Evolutionary conservation across 2,329 filamentous ascomycete genomes (phyloP).

Genomic region (Zarea fungicola): DNA sequence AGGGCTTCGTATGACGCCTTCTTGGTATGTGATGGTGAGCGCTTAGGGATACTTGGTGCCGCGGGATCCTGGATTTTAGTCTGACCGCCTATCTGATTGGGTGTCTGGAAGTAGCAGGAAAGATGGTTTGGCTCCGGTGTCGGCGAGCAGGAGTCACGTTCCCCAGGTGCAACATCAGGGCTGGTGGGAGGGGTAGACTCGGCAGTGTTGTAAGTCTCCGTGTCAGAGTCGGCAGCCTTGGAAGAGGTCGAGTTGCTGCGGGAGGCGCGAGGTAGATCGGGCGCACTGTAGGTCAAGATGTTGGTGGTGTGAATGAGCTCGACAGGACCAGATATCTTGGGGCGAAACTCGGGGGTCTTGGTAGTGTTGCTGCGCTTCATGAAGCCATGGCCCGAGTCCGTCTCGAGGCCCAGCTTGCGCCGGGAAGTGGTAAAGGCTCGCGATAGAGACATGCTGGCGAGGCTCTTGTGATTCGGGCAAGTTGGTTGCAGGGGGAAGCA

Average conservation of each 20-base stretch:
- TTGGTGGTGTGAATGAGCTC: slow-evolving; percentile 92
- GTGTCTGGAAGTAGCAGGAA: slow-evolving; percentile 59
- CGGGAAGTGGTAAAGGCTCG: slow-evolving; percentile 69
- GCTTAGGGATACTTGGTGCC: slow-evolving; percentile 66
- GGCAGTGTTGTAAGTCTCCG: slow-evolving; percentile 36
- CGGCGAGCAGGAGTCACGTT: slow-evolving; percentile 46
- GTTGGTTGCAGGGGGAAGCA: not conserved
- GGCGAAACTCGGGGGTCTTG: slow-evolving; percentile 44
- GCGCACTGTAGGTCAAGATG: slow-evolving; percentile 91
- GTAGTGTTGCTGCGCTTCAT: slow-evolving; percentile 45
- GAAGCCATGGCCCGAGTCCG: slow-evolving; percentile 33
- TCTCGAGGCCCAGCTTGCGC: slow-evolving; percentile 48
- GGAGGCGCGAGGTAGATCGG: slow-evolving; percentile 60
- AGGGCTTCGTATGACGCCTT: slow-evolving; percentile 70
- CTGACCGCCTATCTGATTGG: slow-evolving; percentile 34
- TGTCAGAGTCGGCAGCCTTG: slow-evolving; percentile 69
- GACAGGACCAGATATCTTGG: slow-evolving; percentile 82
- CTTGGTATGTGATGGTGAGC: slow-evolving; percentile 85
- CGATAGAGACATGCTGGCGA: slow-evolving; percentile 48
- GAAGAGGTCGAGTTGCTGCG: slow-evolving; percentile 45
- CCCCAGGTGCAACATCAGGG: slow-evolving; percentile 58
- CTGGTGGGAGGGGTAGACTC: slow-evolving; percentile 61
- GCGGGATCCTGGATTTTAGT: slow-evolving; percentile 38
- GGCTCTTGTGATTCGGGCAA: not conserved
- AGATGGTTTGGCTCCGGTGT: slow-evolving; percentile 61